phyloP scores from a whole-genome alignment of 75 land plant species.

The Pinus taeda region DNA sequence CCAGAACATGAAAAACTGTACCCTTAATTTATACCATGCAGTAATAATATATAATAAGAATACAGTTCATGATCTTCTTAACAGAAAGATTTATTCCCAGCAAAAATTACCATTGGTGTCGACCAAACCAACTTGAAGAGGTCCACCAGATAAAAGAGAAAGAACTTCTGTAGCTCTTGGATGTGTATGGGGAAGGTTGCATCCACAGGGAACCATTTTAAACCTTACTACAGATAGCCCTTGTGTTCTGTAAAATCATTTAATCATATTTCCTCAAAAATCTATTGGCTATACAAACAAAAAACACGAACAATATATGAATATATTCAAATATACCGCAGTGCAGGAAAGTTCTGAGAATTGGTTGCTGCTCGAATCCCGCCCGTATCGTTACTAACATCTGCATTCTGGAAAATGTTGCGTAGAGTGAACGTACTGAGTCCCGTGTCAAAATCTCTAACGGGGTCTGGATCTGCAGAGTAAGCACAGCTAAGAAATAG shows the following conservation, averaged over 20 bases:
- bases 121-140: constrained; percentile 23
- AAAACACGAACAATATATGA: too few species aligned
- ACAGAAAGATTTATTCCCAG: too few species aligned
- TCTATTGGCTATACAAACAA: too few species aligned
- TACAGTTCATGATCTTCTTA: too few species aligned
- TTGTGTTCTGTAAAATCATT: neutral
- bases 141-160: neutral
- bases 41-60: too few species aligned
- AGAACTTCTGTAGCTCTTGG: constrained; percentile 1
- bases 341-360: neutral
- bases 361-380: neutral
- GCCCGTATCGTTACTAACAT: neutral
- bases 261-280: too few species aligned
- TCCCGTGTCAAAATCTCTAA: neutral
- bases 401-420: neutral
- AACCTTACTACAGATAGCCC: neutral
- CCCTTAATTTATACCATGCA: too few species aligned
- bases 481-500: neutral
- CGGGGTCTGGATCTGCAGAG: neutral
- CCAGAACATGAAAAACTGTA: too few species aligned
- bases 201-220: neutral
- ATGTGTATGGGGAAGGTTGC: neutral
- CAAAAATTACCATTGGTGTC: constrained; percentile 7
- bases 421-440: neutral
- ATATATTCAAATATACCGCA: neutral